Evolutionary conservation across 108 stramenopile species (phyloP).

Genomic region (Fragilariopsis cylindrus): DNA sequence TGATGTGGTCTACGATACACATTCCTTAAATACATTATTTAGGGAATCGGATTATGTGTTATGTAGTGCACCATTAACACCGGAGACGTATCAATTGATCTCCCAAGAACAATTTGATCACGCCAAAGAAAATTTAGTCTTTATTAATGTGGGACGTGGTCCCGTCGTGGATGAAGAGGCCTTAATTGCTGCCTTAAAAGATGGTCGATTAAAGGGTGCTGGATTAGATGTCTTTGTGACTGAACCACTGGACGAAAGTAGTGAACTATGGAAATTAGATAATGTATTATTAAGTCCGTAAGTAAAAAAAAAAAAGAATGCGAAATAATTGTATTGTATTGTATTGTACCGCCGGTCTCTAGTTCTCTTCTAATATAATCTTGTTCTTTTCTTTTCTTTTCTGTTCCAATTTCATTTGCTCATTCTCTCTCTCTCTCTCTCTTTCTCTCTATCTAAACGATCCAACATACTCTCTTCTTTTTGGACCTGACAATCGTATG

Average conservation of each 20-base stretch:
- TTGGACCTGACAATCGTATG: not conserved
- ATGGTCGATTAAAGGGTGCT: slow-evolving; percentile 72
- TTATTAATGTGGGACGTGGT: slow-evolving; percentile 92
- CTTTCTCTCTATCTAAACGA: no score
- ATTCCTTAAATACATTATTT: slow-evolving; percentile 50
- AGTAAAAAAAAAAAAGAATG: slow-evolving; percentile 14
- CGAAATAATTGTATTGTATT: not conserved
- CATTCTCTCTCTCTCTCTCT: no score
- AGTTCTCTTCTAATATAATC: not conserved
- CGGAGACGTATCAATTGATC: slow-evolving; percentile 66
- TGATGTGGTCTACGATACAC: slow-evolving; percentile 58
- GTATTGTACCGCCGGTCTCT: not conserved
- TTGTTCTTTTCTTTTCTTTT: not conserved
- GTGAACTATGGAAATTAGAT: slow-evolving; percentile 77
- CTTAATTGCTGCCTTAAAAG: slow-evolving; percentile 62
- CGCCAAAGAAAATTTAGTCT: slow-evolving; percentile 71
- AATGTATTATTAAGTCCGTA: slow-evolving; percentile 80
- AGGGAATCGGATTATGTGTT: slow-evolving; percentile 76
- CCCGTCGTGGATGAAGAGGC: slow-evolving; percentile 86
- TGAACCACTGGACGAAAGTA: slow-evolving; percentile 81
- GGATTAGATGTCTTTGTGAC: slow-evolving; percentile 85
- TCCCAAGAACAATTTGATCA: slow-evolving; percentile 51
- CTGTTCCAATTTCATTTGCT: not conserved
- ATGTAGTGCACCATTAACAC: slow-evolving; percentile 79
- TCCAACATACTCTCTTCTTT: not conserved